Evolutionary conservation across 1,284 basidiomycete genomes (phyloP).

Genomic region (Golubevia sp.): DNA sequence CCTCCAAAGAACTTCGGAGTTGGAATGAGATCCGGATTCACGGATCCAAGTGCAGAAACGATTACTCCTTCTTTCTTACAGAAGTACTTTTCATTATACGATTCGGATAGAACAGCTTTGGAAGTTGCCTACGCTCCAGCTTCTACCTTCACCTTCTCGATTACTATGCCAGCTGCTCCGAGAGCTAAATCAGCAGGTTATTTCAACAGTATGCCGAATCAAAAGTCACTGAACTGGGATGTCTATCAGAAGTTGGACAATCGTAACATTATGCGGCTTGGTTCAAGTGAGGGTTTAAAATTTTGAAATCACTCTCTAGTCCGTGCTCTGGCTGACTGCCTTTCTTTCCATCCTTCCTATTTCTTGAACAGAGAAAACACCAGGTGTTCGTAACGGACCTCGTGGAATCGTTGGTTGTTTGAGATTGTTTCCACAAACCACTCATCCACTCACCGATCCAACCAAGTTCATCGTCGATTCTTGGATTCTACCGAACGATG

Average conservation of each 20-base stretch:
- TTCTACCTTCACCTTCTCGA: slow-evolving; percentile 85
- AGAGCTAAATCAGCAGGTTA: slow-evolving; percentile 64
- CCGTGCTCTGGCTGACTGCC: no score
- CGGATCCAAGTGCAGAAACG: slow-evolving; percentile 73
- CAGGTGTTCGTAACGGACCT: slow-evolving; percentile 69
- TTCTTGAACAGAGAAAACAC: slow-evolving; percentile 11
- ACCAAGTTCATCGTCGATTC: slow-evolving; percentile 84
- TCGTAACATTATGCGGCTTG: slow-evolving; percentile 50
- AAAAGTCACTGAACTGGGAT: slow-evolving; percentile 76
- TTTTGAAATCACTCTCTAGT: slow-evolving; percentile 27
- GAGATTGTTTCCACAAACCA: slow-evolving; percentile 73
- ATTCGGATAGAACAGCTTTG: slow-evolving; percentile 74
- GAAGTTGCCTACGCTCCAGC: slow-evolving; percentile 77
- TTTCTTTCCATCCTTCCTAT: background rate
- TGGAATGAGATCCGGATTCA: slow-evolving; percentile 74
- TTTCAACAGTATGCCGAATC: slow-evolving; percentile 70
- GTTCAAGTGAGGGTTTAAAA: slow-evolving; percentile 9
- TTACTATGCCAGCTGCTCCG: slow-evolving; percentile 80
- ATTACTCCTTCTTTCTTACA: slow-evolving; percentile 74
- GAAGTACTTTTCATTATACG: slow-evolving; percentile 81
- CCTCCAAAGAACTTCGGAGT: slow-evolving; percentile 69
- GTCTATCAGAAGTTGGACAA: slow-evolving; percentile 66
- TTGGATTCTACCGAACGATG: slow-evolving; percentile 68
- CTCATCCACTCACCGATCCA: slow-evolving; percentile 71
- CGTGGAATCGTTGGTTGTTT: slow-evolving; percentile 72